phyloP scores from a whole-genome alignment of 2,329 filamentous ascomycete species.

The Neurospora crassa region DNA sequence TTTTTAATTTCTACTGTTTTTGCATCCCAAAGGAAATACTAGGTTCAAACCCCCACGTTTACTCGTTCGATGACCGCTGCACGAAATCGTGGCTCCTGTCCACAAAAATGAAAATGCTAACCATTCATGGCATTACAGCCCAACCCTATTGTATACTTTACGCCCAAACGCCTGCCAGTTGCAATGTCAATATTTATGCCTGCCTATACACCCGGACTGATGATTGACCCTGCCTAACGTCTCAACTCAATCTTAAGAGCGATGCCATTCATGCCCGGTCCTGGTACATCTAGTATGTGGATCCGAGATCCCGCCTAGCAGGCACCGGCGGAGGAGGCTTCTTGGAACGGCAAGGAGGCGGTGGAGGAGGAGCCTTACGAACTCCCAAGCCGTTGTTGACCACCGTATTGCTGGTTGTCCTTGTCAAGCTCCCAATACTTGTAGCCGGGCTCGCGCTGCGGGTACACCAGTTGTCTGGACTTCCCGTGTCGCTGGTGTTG shows the following conservation, averaged over 20 bases:
- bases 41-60: neutral
- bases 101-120: neutral
- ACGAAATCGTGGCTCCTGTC: slow-evolving; percentile 1
- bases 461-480: slow-evolving; percentile 37
- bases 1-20: neutral
- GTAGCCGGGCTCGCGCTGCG: slow-evolving; percentile 46
- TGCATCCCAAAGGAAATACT: neutral
- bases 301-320: slow-evolving; percentile 23
- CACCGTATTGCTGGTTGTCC: slow-evolving; percentile 30
- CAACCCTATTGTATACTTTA: neutral
- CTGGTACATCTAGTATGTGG: slow-evolving; percentile 12
- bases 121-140: neutral
- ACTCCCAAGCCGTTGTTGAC: slow-evolving; percentile 15
- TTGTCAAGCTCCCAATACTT: slow-evolving; percentile 44
- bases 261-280: neutral
- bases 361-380: slow-evolving; percentile 35
- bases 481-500: slow-evolving; percentile 38
- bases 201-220: neutral
- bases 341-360: slow-evolving; percentile 38
- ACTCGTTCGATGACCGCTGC: neutral
- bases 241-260: neutral
- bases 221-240: neutral
- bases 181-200: neutral
- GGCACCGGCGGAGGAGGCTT: slow-evolving; percentile 47
- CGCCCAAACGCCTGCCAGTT: neutral